Conservation (phyloP, 352 stramenopile species). For the Globisporangium parvum region DNA sequence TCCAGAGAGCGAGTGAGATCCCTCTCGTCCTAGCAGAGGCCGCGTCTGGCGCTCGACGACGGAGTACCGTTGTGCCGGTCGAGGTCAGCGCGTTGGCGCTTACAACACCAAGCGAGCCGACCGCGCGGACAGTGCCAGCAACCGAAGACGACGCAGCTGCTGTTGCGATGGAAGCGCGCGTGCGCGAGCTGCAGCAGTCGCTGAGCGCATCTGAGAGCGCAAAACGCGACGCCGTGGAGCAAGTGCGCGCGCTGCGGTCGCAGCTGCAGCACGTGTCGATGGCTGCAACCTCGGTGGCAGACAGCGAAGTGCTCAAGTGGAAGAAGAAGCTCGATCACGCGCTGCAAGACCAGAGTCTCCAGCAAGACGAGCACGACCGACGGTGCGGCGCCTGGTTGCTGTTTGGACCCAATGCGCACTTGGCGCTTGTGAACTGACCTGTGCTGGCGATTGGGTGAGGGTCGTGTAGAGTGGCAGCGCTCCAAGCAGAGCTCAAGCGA, state of each 20-base stretch:
- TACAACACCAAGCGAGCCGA: neutral
- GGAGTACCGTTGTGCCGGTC: conserved; percentile 5
- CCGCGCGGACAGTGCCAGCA: neutral
- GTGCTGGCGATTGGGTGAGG: neutral
- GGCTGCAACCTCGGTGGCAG: conserved; percentile 11
- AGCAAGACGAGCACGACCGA: conserved; percentile 34
- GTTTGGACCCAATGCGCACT: neutral
- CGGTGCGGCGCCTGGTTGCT: conserved; percentile 13
- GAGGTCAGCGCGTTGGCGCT: conserved; percentile 1
- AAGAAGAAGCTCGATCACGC: conserved; percentile 51
- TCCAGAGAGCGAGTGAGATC: conserved; percentile 27
- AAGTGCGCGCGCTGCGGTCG: conserved; percentile 31
- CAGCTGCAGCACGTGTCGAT: conserved; percentile 36
- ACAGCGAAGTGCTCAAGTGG: conserved; percentile 37
- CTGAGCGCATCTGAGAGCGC: conserved; percentile 23
- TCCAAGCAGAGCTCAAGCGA: conserved; percentile 25
- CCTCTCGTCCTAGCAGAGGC: conserved; percentile 2
- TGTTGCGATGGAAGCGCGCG: conserved; percentile 8
- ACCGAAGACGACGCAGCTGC: neutral
- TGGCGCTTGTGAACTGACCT: neutral
- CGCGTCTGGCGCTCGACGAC: neutral
- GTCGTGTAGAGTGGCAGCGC: conserved; percentile 18
- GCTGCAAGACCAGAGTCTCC: conserved; percentile 33
- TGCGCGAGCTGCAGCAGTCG: conserved; percentile 22
- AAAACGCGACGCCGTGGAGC: conserved; percentile 47